Percentiles rank a stretch among this genome's conserved stretches.
phyloP scores from a whole-genome alignment of 352 stramenopile species.

The Saprolegnia parasitica region DNA sequence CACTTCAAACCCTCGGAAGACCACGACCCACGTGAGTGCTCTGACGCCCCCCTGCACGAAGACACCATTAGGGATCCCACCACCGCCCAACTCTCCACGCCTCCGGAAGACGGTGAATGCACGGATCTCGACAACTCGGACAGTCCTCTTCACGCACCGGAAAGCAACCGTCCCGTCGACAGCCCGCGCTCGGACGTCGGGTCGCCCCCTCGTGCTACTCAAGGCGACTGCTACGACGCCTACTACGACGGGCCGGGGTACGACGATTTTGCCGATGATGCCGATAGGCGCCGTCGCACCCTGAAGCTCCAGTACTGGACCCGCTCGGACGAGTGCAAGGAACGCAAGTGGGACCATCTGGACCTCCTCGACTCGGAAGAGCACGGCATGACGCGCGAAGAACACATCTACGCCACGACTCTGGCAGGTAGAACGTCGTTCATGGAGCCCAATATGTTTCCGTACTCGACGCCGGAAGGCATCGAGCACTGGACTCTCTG shows the following conservation, averaged over 20 bases:
- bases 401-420: slow-evolving; percentile 79
- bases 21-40: slow-evolving; percentile 8
- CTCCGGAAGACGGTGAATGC: neutral
- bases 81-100: neutral
- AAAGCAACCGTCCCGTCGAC: neutral
- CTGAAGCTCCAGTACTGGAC: slow-evolving; percentile 88
- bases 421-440: slow-evolving; percentile 75
- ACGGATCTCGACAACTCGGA: neutral
- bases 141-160: neutral
- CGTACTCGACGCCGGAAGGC: slow-evolving; percentile 80
- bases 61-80: slow-evolving; percentile 19
- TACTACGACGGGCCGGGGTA: slow-evolving; percentile 15
- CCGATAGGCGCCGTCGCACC: slow-evolving; percentile 43
- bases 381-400: slow-evolving; percentile 57
- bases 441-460: slow-evolving; percentile 88
- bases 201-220: neutral
- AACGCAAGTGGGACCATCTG: slow-evolving; percentile 84
- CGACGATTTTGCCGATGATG: slow-evolving; percentile 14
- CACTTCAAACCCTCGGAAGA: slow-evolving; percentile 8
- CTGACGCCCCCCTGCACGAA: slow-evolving; percentile 10
- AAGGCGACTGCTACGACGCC: neutral
- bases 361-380: slow-evolving; percentile 69
- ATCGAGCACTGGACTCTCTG: slow-evolving; percentile 88
- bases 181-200: neutral
- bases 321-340: slow-evolving; percentile 81